These are phyloP conservation scores for Cladosporium austrohemisphaericum DNA, from an alignment of 2,329 filamentous ascomycete species.

Conservation along the genomic window DNA sequence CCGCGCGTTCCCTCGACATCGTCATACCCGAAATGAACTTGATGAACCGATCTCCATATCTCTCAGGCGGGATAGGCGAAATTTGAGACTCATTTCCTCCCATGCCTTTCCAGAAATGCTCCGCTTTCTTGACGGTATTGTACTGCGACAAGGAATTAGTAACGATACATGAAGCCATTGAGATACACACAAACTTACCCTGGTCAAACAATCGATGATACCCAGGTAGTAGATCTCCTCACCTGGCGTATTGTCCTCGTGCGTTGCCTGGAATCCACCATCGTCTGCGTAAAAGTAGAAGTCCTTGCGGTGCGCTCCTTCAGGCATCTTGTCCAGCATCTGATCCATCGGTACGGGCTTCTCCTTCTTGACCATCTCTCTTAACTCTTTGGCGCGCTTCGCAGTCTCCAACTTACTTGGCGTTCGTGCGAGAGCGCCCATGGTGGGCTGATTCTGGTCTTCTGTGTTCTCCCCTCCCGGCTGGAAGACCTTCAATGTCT, in stretches of 20 bases:
- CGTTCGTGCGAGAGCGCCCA: conserved; percentile 65
- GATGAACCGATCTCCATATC: conserved; percentile 91
- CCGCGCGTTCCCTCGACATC: conserved; percentile 81
- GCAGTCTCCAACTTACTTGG: conserved; percentile 91
- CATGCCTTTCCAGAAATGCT: conserved; percentile 95
- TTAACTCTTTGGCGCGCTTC: conserved; percentile 82
- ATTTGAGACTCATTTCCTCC: conserved; percentile 81
- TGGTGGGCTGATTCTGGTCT: conserved; percentile 17
- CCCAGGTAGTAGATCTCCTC: conserved; percentile 97
- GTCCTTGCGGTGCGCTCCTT: conserved; percentile 69
- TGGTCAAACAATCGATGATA: conserved; percentile 93
- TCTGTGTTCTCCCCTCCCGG: conserved; percentile 63
- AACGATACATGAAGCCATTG: neutral
- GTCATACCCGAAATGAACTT: conserved; percentile 89
- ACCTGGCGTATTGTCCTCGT: conserved; percentile 78
- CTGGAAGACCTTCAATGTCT: conserved; percentile 90
- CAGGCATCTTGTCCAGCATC: conserved; percentile 79
- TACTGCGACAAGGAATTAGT: conserved; percentile 57
- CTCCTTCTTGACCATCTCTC: conserved; percentile 88
- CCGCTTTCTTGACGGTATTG: conserved; percentile 86
- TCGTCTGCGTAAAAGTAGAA: conserved; percentile 92
- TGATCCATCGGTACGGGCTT: conserved; percentile 90
- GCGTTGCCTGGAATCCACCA: conserved; percentile 86
- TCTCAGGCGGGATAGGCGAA: conserved; percentile 82
- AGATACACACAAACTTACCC: conserved; percentile 59